Percentiles rank a stretch among this genome's conserved stretches.
Evolutionary conservation across 2,329 filamentous ascomycete genomes (phyloP).

Genomic region (Pseudogymnoascus sp.): DNA sequence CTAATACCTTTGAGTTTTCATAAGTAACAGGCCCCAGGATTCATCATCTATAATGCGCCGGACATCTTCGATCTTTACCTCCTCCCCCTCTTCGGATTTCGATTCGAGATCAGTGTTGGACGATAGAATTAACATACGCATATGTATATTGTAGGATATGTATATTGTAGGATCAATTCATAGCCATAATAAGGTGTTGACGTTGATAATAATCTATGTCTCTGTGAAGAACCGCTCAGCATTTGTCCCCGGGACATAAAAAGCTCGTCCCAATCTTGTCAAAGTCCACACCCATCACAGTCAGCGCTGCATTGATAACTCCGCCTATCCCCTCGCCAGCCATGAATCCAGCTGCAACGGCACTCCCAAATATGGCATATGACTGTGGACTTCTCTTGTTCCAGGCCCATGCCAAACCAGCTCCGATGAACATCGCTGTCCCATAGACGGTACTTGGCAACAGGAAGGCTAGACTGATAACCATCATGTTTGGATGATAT

Average conservation of each 20-base stretch:
- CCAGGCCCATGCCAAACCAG: slow-evolving; percentile 18
- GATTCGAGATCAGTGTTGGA: not conserved
- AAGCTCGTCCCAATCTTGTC: slow-evolving; percentile 8
- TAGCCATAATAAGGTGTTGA: not conserved
- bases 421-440: slow-evolving; percentile 22
- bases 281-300: slow-evolving; percentile 2
- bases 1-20: too few relatives aligned
- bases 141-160: not conserved
- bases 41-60: not conserved
- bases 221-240: not conserved
- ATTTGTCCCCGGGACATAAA: not conserved
- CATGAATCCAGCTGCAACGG: slow-evolving; percentile 21
- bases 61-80: not conserved
- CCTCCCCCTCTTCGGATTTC: not conserved
- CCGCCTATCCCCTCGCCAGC: slow-evolving; percentile 22
- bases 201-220: not conserved
- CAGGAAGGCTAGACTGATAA: slow-evolving; percentile 20
- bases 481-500: slow-evolving; percentile 19
- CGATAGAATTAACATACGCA: not conserved
- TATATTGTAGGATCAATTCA: not conserved
- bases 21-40: not conserved
- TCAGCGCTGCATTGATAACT: slow-evolving; percentile 21
- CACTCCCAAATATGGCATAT: slow-evolving; percentile 20
- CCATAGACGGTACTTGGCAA: slow-evolving; percentile 21
- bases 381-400: slow-evolving; percentile 16